A percentile compares a stretch with the other conserved stretches of the same genome.
phyloP scores from a whole-genome alignment of 140 eudicot genomes.

The Oenanthe javanica region DNA sequence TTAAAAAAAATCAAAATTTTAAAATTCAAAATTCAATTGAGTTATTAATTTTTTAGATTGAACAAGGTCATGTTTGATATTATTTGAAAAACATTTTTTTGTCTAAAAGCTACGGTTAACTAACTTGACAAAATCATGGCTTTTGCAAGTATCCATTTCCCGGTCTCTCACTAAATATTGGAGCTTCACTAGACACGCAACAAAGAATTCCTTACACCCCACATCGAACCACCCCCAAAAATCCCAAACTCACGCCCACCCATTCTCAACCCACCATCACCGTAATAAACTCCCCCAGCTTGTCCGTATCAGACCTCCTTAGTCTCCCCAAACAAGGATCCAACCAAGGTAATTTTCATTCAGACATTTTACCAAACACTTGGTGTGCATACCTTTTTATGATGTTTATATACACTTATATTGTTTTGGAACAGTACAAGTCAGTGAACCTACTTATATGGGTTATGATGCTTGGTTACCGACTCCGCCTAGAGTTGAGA shows the following conservation, averaged over 20 bases:
- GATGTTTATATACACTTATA: neutral
- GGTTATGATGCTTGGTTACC: conserved; percentile 91
- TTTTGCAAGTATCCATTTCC: too few species aligned
- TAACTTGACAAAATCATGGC: too few species aligned
- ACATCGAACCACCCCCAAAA: conserved; percentile 59
- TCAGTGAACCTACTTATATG: conserved; percentile 48
- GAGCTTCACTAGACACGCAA: conserved; percentile 66
- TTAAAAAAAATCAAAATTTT: too few species aligned
- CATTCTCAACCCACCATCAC: conserved; percentile 11
- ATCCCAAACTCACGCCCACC: conserved; percentile 22
- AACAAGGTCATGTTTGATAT: too few species aligned
- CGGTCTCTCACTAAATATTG: conserved; percentile 20
- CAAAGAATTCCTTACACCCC: conserved; percentile 64
- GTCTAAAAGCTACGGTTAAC: too few species aligned
- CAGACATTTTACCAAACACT: conserved; percentile 25
- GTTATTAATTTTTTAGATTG: too few species aligned
- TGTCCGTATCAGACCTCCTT: conserved; percentile 54
- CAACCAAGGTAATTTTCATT: conserved; percentile 31
- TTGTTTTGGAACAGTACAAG: conserved; percentile 24
- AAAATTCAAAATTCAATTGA: too few species aligned
- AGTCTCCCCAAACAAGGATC: conserved; percentile 30
- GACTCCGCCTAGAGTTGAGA: conserved; percentile 75
- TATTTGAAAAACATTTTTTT: too few species aligned
- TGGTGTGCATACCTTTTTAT: conserved; percentile 10
- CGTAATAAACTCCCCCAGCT: conserved; percentile 9